Evolutionary conservation across 1,284 basidiomycete genomes (phyloP).

Genomic region (Cronartium quercuum): DNA sequence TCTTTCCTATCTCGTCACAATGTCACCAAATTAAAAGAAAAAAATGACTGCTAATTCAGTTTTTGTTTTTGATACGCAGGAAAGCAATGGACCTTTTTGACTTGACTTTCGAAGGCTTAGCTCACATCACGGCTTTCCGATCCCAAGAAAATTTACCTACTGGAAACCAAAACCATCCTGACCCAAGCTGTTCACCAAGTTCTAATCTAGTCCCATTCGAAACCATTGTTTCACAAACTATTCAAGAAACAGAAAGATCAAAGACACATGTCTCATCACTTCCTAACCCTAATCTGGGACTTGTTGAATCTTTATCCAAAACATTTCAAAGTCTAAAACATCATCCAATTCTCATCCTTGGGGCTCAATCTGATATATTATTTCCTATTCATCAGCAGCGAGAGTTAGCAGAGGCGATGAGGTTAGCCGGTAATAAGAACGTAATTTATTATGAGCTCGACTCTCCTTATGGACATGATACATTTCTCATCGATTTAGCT

Average conservation of each 20-base stretch:
- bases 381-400: constrained; percentile 97
- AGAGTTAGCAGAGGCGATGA: constrained; percentile 84
- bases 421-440: constrained; percentile 67
- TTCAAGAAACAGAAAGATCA: not conserved
- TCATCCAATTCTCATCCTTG: constrained; percentile 72
- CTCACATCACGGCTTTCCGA: constrained; percentile 55
- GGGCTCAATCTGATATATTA: constrained; percentile 92
- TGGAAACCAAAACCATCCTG: constrained; percentile 48
- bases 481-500: constrained; percentile 61
- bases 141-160: constrained; percentile 45
- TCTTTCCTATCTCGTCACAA: not conserved
- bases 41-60: not conserved
- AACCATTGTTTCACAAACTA: too few species aligned
- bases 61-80: constrained; percentile 50
- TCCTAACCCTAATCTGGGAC: constrained; percentile 54
- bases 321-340: constrained; percentile 68
- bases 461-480: constrained; percentile 92
- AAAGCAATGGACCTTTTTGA: constrained; percentile 99
- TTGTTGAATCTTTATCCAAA: constrained; percentile 67
- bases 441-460: constrained; percentile 97
- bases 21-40: constrained; percentile 18
- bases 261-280: constrained; percentile 28
- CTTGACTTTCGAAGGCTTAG: constrained; percentile 73
- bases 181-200: constrained; percentile 39
- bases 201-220: constrained; percentile 49